Conservation (phyloP, 345 rosid genomes). For the sweet orange (Citrus sinensis) region DNA sequence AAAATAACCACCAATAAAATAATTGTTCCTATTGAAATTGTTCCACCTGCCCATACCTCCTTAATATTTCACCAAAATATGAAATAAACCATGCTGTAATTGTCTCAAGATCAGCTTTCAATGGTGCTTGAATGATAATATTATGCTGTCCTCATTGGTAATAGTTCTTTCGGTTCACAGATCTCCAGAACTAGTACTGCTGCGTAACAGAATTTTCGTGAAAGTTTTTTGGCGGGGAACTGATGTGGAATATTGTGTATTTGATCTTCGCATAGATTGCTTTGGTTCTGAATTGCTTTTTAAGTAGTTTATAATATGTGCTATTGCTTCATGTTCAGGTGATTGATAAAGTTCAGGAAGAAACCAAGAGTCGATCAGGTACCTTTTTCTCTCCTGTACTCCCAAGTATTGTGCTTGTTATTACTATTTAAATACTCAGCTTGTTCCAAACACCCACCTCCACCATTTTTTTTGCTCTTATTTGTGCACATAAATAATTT, state of each 20-base stretch:
- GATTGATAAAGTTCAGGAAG: slow-evolving; percentile 86
- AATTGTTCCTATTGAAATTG: background rate
- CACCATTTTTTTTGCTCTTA: background rate
- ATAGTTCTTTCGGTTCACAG: background rate
- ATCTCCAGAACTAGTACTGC: background rate
- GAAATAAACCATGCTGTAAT: background rate
- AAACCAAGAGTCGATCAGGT: slow-evolving; percentile 71
- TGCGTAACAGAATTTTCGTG: background rate
- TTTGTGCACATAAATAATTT: background rate
- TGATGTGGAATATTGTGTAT: background rate
- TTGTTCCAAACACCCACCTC: background rate
- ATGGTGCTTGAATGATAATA: background rate
- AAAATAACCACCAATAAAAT: background rate
- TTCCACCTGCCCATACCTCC: background rate
- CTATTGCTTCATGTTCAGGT: slow-evolving; percentile 44
- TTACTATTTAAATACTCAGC: background rate
- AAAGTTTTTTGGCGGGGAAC: background rate
- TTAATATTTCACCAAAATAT: background rate
- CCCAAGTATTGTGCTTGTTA: background rate
- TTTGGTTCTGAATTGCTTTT: background rate
- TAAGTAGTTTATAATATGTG: background rate
- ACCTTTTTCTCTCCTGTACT: background rate
- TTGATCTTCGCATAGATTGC: background rate
- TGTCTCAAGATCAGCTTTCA: background rate
- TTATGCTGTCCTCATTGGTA: background rate